Evolutionary conservation across 2,329 filamentous ascomycete species (phyloP).

Genomic region (Hortaea sp.): DNA sequence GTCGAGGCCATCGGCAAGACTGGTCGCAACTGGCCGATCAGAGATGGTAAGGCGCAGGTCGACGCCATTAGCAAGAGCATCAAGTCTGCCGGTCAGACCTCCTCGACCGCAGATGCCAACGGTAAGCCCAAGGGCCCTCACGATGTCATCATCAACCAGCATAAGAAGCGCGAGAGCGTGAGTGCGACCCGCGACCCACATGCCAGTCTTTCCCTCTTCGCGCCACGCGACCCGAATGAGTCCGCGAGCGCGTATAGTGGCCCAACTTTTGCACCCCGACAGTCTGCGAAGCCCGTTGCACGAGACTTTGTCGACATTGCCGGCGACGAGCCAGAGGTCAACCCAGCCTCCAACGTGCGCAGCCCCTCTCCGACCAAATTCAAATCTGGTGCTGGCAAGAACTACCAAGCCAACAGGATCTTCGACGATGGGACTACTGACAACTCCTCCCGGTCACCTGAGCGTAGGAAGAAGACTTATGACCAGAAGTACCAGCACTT

Average conservation of each 20-base stretch:
- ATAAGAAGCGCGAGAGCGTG: slow-evolving; percentile 22
- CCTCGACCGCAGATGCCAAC: slow-evolving; percentile 12
- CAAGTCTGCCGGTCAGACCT: slow-evolving; percentile 15
- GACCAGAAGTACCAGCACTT: slow-evolving; percentile 79
- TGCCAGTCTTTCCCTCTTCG: slow-evolving; percentile 65
- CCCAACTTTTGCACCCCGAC: slow-evolving; percentile 49
- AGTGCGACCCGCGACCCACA: slow-evolving; percentile 39
- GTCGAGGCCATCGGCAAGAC: slow-evolving; percentile 86
- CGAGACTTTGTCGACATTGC: slow-evolving; percentile 61
- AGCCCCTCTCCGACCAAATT: slow-evolving; percentile 28
- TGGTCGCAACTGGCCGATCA: slow-evolving; percentile 90
- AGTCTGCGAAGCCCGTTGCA: slow-evolving; percentile 60
- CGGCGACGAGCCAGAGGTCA: slow-evolving; percentile 29
- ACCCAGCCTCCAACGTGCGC: slow-evolving; percentile 10
- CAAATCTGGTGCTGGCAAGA: slow-evolving; percentile 41
- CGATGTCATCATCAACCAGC: slow-evolving; percentile 16
- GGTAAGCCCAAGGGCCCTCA: slow-evolving; percentile 14
- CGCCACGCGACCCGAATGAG: slow-evolving; percentile 54
- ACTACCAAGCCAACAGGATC: slow-evolving; percentile 44
- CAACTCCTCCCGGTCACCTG: slow-evolving; percentile 27
- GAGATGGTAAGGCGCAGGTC: slow-evolving; percentile 74
- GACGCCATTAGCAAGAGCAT: slow-evolving; percentile 42
- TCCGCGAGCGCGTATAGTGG: slow-evolving; percentile 38
- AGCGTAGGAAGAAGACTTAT: slow-evolving; percentile 50
- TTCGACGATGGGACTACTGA: slow-evolving; percentile 44